A percentile compares a stretch with the other conserved stretches of the same genome.
Conservation (phyloP, 768 basidiomycete species). For the Lactifluus volemus region DNA sequence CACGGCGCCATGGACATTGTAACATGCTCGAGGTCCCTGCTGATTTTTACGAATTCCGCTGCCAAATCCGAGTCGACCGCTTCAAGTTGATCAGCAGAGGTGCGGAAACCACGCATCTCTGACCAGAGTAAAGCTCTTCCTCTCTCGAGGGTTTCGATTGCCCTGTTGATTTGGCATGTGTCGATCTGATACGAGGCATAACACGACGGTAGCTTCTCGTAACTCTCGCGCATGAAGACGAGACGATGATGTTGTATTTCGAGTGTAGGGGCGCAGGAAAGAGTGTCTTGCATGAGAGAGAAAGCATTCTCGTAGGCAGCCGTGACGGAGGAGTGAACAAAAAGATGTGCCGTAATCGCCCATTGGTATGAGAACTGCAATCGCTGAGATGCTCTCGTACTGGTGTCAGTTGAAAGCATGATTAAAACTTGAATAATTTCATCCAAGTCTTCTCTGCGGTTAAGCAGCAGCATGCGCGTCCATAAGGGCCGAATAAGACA, state of each 20-base stretch:
- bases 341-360: background rate
- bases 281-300: background rate
- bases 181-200: background rate
- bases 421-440: background rate
- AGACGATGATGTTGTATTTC: background rate
- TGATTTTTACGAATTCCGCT: background rate
- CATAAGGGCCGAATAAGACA: background rate
- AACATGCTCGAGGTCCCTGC: background rate
- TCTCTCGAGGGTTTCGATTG: conserved; percentile 7
- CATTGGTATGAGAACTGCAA: background rate
- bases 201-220: background rate
- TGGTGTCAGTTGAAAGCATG: no score
- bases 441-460: background rate
- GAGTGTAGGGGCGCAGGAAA: background rate
- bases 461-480: no score
- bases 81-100: background rate
- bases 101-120: background rate
- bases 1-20: no score
- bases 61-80: background rate
- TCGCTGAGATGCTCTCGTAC: background rate
- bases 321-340: background rate
- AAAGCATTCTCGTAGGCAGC: background rate
- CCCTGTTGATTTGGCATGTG: background rate
- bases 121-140: conserved; percentile 11
- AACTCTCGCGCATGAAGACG: background rate